phyloP scores from a whole-genome alignment of 164 flowering plant genomes.

The Vitis rupestris region DNA sequence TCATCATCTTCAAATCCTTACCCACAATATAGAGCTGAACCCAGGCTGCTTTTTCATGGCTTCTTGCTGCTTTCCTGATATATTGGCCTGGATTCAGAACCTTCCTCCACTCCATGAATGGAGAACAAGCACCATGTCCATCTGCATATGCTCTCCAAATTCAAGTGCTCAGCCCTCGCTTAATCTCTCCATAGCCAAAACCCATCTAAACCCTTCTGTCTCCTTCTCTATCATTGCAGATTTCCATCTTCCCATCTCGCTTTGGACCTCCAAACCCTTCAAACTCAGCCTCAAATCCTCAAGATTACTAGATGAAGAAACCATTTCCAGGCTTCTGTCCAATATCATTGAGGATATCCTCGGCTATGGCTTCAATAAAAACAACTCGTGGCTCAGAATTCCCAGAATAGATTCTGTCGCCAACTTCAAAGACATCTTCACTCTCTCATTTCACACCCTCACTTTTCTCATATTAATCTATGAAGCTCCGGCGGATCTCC shows the following conservation, averaged over 20 bases:
- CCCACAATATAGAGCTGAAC: background rate
- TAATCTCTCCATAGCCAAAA: conserved; percentile 43
- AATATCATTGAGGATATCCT: conserved; percentile 56
- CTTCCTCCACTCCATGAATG: conserved; percentile 68
- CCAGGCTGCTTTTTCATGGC: conserved; percentile 28
- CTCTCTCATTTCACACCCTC: conserved; percentile 58
- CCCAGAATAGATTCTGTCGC: conserved; percentile 29
- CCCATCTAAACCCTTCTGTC: conserved; percentile 27
- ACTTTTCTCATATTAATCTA: conserved; percentile 66
- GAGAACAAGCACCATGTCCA: conserved; percentile 49
- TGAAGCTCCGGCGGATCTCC: conserved; percentile 73
- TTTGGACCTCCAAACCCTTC: conserved; percentile 75
- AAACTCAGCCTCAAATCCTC: conserved; percentile 20
- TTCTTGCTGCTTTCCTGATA: conserved; percentile 46
- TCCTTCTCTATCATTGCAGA: conserved; percentile 56
- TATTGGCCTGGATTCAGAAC: conserved; percentile 67
- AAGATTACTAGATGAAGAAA: conserved; percentile 34
- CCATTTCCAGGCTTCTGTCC: conserved; percentile 29
- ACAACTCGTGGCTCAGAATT: conserved; percentile 23
- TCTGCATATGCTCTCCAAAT: conserved; percentile 52
- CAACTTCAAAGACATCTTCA: conserved; percentile 51
- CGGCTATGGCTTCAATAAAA: conserved; percentile 44
- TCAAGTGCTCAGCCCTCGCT: conserved; percentile 53
- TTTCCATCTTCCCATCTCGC: conserved; percentile 54
- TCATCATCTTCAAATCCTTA: background rate